phyloP scores from a whole-genome alignment of 2,329 filamentous ascomycete genomes.

The Fusarium sterilihyphosum region DNA sequence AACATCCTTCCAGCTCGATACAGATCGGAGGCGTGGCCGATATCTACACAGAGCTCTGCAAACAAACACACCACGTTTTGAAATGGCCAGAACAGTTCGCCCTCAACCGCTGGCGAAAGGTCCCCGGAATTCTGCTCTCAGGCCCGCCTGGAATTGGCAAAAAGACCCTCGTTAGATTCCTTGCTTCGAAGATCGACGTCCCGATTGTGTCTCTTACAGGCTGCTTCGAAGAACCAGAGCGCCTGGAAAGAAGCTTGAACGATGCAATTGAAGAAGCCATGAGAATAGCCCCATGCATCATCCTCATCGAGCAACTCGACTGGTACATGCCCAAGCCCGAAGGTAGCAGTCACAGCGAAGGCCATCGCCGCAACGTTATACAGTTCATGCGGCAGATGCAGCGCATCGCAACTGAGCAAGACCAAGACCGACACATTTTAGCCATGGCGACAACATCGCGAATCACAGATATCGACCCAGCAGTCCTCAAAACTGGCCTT shows the following conservation, averaged over 20 bases:
- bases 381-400: constrained; percentile 91
- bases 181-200: constrained; percentile 60
- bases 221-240: constrained; percentile 52
- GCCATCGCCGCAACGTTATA: constrained; percentile 87
- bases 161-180: too few species aligned
- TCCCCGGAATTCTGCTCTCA: constrained; percentile 74
- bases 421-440: constrained; percentile 79
- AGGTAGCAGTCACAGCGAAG: constrained; percentile 84
- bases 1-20: constrained; percentile 35
- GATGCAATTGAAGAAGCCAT: constrained; percentile 78
- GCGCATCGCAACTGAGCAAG: constrained; percentile 76
- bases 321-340: constrained; percentile 79
- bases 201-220: constrained; percentile 70
- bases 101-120: not conserved
- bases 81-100: constrained; percentile 17
- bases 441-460: constrained; percentile 92
- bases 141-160: constrained; percentile 70
- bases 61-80: constrained; percentile 25
- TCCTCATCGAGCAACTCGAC: constrained; percentile 95
- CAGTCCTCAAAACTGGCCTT: constrained; percentile 75
- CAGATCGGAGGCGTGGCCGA: constrained; percentile 45
- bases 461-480: constrained; percentile 85
- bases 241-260: constrained; percentile 51
- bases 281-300: constrained; percentile 83
- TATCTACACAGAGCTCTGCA: constrained; percentile 35